Evolutionary conservation across 768 basidiomycete species (phyloP).

Genomic region (Podaxis sp.): DNA sequence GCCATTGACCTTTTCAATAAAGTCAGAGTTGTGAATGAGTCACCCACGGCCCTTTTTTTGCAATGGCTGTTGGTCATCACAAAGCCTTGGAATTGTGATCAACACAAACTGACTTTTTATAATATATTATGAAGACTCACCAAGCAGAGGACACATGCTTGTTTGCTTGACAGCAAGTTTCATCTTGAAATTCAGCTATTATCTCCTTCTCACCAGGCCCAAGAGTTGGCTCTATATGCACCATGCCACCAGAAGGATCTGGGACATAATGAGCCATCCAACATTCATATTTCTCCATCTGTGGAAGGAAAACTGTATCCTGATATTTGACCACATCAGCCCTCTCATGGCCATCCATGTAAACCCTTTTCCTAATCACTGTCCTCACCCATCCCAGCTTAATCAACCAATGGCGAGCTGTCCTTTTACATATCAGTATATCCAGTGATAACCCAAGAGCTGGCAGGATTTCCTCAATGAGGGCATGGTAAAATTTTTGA

Average conservation of each 20-base stretch:
- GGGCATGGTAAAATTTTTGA: slow-evolving; percentile 18
- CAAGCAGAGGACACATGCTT: slow-evolving; percentile 18
- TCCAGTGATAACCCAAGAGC: slow-evolving; percentile 25
- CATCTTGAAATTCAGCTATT: slow-evolving; percentile 30
- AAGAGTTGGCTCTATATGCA: slow-evolving; percentile 20
- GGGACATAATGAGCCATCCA: slow-evolving; percentile 19
- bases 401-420: slow-evolving; percentile 36
- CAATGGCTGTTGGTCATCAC: slow-evolving; percentile 22
- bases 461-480: slow-evolving; percentile 30
- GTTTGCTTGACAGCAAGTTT: slow-evolving; percentile 28
- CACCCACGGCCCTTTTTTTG: slow-evolving; percentile 32
- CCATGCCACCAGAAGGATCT: slow-evolving; percentile 17
- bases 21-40: slow-evolving; percentile 39
- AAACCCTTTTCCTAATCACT: slow-evolving; percentile 29
- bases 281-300: slow-evolving; percentile 20
- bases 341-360: slow-evolving; percentile 25
- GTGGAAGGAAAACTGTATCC: slow-evolving; percentile 25
- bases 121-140: slow-evolving; percentile 7
- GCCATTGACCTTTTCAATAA: slow-evolving; percentile 33
- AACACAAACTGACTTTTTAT: background rate
- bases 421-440: slow-evolving; percentile 26
- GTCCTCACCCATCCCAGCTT: slow-evolving; percentile 30
- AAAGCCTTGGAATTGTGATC: slow-evolving; percentile 1
- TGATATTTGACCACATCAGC: slow-evolving; percentile 34
- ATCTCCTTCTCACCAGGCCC: slow-evolving; percentile 23